Conservation (phyloP, 352 stramenopile species). For the Globisporangium solare region DNA sequence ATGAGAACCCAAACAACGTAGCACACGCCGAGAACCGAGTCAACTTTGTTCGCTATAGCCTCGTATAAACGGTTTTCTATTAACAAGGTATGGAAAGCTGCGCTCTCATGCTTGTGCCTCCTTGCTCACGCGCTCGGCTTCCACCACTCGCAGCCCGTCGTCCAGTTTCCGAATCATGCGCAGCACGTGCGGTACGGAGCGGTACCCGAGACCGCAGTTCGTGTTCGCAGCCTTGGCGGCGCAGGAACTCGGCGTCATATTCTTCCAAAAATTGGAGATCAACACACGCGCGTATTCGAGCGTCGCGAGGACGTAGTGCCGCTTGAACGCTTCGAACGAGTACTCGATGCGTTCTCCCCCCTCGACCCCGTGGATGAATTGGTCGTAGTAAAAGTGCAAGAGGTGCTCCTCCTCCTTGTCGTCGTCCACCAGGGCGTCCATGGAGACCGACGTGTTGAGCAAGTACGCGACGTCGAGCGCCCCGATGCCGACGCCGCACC, state of each 20-base stretch:
- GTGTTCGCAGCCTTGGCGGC: slow-evolving; percentile 29
- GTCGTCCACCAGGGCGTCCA: slow-evolving; percentile 29
- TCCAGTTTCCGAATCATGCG: slow-evolving; percentile 52
- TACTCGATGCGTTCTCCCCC: slow-evolving; percentile 23
- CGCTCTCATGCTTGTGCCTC: not conserved
- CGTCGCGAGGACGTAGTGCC: slow-evolving; percentile 52
- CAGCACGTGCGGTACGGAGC: slow-evolving; percentile 55
- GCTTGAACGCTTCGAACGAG: slow-evolving; percentile 42
- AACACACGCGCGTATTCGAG: slow-evolving; percentile 65
- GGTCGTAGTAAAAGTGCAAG: slow-evolving; percentile 53
- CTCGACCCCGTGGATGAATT: slow-evolving; percentile 20
- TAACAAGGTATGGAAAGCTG: not conserved
- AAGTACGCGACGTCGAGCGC: slow-evolving; percentile 64
- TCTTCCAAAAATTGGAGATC: slow-evolving; percentile 58
- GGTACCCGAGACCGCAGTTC: slow-evolving; percentile 73
- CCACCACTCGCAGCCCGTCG: slow-evolving; percentile 26
- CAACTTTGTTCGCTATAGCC: slow-evolving; percentile 13
- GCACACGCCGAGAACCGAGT: slow-evolving; percentile 9
- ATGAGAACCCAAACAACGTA: not conserved
- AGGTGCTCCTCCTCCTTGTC: slow-evolving; percentile 39
- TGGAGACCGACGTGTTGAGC: slow-evolving; percentile 57
- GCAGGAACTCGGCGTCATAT: slow-evolving; percentile 44
- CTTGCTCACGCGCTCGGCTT: slow-evolving; percentile 25
- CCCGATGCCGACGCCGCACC: slow-evolving; percentile 52
- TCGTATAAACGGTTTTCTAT: not conserved